A percentile compares a stretch with the other conserved stretches of the same genome.
These are phyloP conservation scores for Trichoderma virens DNA, from an alignment of 495 filamentous ascomycete species.

Conservation along the genomic window DNA sequence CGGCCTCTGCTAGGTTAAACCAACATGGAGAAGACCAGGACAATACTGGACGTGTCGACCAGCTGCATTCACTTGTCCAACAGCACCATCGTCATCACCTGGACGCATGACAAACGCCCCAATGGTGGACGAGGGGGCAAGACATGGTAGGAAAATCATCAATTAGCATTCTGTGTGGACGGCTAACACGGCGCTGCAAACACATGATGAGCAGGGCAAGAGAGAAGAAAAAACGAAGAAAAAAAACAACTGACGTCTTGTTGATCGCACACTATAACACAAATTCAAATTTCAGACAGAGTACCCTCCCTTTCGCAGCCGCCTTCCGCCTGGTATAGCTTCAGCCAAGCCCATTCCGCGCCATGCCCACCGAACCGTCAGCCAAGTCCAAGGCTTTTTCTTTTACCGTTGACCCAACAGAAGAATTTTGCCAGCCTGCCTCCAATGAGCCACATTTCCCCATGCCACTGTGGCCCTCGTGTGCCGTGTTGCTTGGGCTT, in stretches of 20 bases:
- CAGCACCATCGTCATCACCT: neutral
- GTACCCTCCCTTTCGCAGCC: neutral
- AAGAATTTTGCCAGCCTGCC: neutral
- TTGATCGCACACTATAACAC: neutral
- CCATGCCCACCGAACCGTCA: neutral
- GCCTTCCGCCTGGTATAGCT: neutral
- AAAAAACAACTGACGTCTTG: neutral
- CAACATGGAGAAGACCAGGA: neutral
- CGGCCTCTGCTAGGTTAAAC: neutral
- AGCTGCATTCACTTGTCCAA: neutral
- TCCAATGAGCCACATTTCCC: neutral
- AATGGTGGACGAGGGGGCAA: too few relatives aligned
- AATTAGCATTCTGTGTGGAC: too few relatives aligned
- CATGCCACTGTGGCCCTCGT: neutral
- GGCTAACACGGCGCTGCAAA: too few relatives aligned
- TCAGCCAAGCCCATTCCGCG: neutral
- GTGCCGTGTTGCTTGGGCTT: neutral
- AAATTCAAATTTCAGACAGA: neutral
- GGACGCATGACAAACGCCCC: neutral
- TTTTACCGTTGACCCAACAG: neutral
- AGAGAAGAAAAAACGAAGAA: too few relatives aligned
- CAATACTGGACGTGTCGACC: neutral
- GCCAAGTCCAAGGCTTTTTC: neutral
- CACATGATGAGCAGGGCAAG: too few relatives aligned
- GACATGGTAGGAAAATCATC: too few relatives aligned